Conservation (phyloP, 768 basidiomycete species). For the Amanita thiersii region DNA sequence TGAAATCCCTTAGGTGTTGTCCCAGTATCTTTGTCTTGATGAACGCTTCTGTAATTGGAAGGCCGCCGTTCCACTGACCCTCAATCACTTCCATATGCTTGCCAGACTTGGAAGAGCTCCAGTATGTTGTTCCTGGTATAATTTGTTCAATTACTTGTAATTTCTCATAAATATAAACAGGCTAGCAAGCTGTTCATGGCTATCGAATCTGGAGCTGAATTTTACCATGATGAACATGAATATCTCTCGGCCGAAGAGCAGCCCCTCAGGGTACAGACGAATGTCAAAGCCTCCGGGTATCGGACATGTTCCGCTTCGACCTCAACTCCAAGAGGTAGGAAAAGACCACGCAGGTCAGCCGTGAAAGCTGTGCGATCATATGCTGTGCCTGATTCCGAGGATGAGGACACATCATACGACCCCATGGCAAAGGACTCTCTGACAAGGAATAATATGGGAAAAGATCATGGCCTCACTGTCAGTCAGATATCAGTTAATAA, state of each 20-base stretch:
- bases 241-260: constrained; percentile 35
- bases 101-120: constrained; percentile 57
- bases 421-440: not conserved
- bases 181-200: constrained; percentile 46
- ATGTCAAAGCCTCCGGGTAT: constrained; percentile 23
- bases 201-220: constrained; percentile 59
- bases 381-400: constrained; percentile 62
- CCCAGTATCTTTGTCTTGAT: constrained; percentile 26
- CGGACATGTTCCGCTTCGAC: constrained; percentile 14
- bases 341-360: constrained; percentile 54
- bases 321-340: constrained; percentile 24
- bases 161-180: constrained; percentile 21
- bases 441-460: too few species aligned
- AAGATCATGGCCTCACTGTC: constrained; percentile 9
- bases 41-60: not conserved
- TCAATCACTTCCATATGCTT: constrained; percentile 71
- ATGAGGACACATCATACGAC: constrained; percentile 38
- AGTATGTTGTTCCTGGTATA: constrained; percentile 28
- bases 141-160: not conserved
- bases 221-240: constrained; percentile 64
- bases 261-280: constrained; percentile 14
- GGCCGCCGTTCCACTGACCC: constrained; percentile 54
- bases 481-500: constrained; percentile 30
- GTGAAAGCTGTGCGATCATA: constrained; percentile 50
- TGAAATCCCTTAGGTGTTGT: constrained; percentile 31